Evolutionary conservation across 805 yeast genomes (phyloP), one percentile per base, ranked within the genome.

Genomic region (Metschnikowia proteae): DNA sequence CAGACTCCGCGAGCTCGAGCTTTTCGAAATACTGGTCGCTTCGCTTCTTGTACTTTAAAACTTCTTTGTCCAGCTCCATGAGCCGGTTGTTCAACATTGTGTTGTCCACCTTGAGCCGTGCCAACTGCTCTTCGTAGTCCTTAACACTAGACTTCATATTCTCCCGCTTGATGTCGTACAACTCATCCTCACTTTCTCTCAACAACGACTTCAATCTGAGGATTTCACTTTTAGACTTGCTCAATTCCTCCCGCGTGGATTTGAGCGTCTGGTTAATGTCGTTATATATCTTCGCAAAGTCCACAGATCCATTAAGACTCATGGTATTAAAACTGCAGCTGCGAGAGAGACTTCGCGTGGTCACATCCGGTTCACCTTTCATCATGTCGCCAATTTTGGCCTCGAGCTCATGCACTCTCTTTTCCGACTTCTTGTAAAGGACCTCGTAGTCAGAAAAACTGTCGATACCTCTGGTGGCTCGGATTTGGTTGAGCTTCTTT

Each of bases 1-100:
- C 86, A 43, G 83, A 74, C 60, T 91, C 96, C 2, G 94, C 91
- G 43, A 80, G 77, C 58, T 89, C 95, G 26, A 90, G 71, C 58
- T 87, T 86, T 49, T 75, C 73, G 56, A 77, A 81, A 61, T 88
- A 86, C 52, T 83, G 86, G 32, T 87, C 91, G 31, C 95, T 82
- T 52, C 96, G 78, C 13, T 73, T 66, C 60, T 82, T 84, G 65
- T 86, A 89, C 34, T 77, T 74, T 1, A 72, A 62, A 29, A 88
- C 67, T 29, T 37, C 36, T n/a, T 29, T 43, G 33, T 50, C 53
- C 26, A 46, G 37, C 29, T 88, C 84, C 1, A 62, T 58, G 55
- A 81, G 83, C 57, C 81, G 83, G n/a, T 73, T 61, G 35, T 71
- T 73, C 11, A 84, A 65, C 2, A 83, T 76, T 39, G 83, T 82